Base-by-base conservation (phyloP, 1,284 basidiomycete genomes). In the Singerocomus rubriflavus region DNA sequence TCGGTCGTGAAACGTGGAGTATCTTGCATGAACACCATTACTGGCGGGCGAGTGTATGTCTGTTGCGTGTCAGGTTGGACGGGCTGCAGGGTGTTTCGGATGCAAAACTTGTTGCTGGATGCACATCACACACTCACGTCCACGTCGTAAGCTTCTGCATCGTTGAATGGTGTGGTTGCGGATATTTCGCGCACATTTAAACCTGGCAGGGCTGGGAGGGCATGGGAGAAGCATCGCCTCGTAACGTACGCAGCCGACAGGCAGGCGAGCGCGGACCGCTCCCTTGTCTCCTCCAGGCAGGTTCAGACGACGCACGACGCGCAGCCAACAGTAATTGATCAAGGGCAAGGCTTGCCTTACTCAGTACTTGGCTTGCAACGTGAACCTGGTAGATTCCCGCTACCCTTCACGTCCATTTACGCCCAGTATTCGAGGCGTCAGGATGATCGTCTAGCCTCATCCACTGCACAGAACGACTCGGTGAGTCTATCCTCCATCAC, bases 361-460 rank as follows among this genome's bases (percentile, higher is more conserved):
- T 41, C 40, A 42, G 44, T 48, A 43, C 51, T 41, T 36, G 44
- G 46, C 37, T 45, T 38, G 49, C 56, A 57, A 44, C 41, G 52
- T 48, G 44, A 59, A 51, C 56, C 39, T 42, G 41, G 32, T 45
- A 42, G 57, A 34, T 55, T 44, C 33, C 54, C 50, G 40, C 25
- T 48, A 37, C 55, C 44, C 46, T 53, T 63, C 56, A 59, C 61
- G 44, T 34, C 59, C 35, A 51, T 49, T 63, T 60, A 35, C 57
- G 54, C 57, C 62, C 41, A 39, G 32, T 29, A 11, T 44, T 39
- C 40, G 30, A 42, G 48, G 47, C 21, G 41, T 41, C 42, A 31
- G 44, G 51, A 65, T 65, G 63, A 52, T 48, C 37, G 38, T 53
- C 44, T 62, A 64, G 63, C 47, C 51, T 44, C 47, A 13, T 44